Evolutionary conservation across 2,329 filamentous ascomycete genomes (phyloP).

Genomic region (Knufia petricola): DNA sequence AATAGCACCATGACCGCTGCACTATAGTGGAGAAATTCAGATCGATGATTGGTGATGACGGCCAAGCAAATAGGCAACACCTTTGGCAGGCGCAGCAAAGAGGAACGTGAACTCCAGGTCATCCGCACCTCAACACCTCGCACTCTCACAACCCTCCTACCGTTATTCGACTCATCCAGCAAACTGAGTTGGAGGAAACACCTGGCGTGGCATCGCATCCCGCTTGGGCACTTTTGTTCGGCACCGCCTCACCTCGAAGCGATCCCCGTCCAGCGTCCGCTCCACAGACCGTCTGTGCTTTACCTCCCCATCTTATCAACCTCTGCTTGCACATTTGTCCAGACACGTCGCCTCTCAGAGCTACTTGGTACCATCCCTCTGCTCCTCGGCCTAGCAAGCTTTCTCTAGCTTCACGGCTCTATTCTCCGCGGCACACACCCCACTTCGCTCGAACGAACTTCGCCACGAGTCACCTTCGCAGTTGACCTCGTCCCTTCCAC

Average conservation of each 20-base stretch:
- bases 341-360: constrained; percentile 7
- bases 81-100: constrained; percentile 7
- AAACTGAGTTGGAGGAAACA: too few relatives aligned
- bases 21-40: neutral
- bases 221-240: constrained; percentile 6
- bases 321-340: constrained; percentile 10
- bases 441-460: constrained; percentile 2
- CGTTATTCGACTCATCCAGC: constrained; percentile 6
- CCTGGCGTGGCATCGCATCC: too few relatives aligned
- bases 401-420: neutral
- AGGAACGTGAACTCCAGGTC: constrained; percentile 4
- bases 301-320: constrained; percentile 5
- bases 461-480: neutral
- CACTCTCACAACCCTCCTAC: constrained; percentile 2
- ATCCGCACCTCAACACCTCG: constrained; percentile 1
- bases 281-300: neutral
- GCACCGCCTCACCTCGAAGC: constrained; percentile 3
- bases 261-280: neutral
- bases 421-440: constrained; percentile 1
- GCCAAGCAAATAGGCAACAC: constrained; percentile 8
- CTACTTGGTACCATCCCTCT: neutral
- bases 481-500: neutral
- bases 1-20: neutral
- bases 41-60: neutral
- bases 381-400: neutral